Percentiles rank a stretch among this genome's conserved stretches.
phyloP scores from a whole-genome alignment of 169 alveolate species.

The Cryptosporidium muris region DNA sequence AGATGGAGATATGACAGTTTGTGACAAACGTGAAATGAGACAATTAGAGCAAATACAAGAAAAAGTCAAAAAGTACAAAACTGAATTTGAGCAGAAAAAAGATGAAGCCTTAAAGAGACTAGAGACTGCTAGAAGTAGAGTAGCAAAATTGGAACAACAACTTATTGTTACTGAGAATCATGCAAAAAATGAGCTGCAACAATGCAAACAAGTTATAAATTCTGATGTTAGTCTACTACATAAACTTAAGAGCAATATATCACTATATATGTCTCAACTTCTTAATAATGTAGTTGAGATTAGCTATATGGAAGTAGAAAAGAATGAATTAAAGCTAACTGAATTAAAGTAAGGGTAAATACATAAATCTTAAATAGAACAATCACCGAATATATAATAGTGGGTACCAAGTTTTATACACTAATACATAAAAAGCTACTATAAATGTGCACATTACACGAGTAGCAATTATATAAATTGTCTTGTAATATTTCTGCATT shows the following conservation, averaged over 20 bases:
- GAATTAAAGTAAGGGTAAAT: too few relatives aligned
- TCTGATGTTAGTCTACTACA: constrained; percentile 46
- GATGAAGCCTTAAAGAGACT: constrained; percentile 64
- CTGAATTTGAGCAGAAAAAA: constrained; percentile 43
- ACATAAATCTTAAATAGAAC: too few relatives aligned
- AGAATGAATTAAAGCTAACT: too few relatives aligned
- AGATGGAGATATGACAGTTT: constrained; percentile 59
- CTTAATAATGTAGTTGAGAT: too few relatives aligned
- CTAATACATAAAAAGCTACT: too few relatives aligned
- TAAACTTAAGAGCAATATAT: background rate
- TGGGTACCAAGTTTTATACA: too few relatives aligned
- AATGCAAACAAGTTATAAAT: constrained; percentile 68
- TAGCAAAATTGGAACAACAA: constrained; percentile 53
- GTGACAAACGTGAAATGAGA: constrained; percentile 68
- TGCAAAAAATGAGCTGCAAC: constrained; percentile 36
- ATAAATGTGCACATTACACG: too few relatives aligned
- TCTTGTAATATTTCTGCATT: too few relatives aligned
- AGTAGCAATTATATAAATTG: too few relatives aligned
- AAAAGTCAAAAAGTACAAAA: constrained; percentile 45
- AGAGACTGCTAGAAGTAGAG: constrained; percentile 53
- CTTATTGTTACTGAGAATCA: constrained; percentile 15
- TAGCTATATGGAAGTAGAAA: too few relatives aligned
- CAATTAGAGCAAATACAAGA: constrained; percentile 66
- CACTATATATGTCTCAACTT: too few relatives aligned
- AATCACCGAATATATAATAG: too few relatives aligned